Evolutionary conservation across 1,284 basidiomycete species (phyloP).

Genomic region (Waitea zeae): DNA sequence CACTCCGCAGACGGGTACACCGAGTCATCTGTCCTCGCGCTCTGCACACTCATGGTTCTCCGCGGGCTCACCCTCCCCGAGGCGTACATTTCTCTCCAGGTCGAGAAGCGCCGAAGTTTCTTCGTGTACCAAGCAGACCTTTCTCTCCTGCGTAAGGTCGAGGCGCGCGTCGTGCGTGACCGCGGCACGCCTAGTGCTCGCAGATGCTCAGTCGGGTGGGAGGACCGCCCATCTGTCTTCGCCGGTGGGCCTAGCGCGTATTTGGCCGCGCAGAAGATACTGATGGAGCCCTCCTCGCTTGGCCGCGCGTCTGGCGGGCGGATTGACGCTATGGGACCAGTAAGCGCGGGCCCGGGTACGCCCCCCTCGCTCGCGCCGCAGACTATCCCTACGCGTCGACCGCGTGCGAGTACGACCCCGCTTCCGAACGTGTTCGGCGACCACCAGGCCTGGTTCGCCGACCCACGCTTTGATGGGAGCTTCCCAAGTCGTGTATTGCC

Average conservation of each 20-base stretch:
- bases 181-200: slow-evolving; percentile 8
- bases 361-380: background rate
- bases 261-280: background rate
- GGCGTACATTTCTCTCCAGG: slow-evolving; percentile 78
- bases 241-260: too few relatives aligned
- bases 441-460: slow-evolving; percentile 84
- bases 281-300: background rate
- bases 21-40: slow-evolving; percentile 78
- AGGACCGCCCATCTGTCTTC: background rate
- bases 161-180: slow-evolving; percentile 37
- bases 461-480: slow-evolving; percentile 83
- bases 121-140: slow-evolving; percentile 85
- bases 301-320: background rate
- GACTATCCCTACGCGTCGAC: slow-evolving; percentile 19
- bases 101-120: slow-evolving; percentile 57
- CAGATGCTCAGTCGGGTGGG: background rate
- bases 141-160: slow-evolving; percentile 58
- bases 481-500: slow-evolving; percentile 90
- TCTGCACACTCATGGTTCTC: slow-evolving; percentile 79
- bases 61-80: slow-evolving; percentile 60
- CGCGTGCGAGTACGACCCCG: slow-evolving; percentile 52
- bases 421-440: slow-evolving; percentile 44
- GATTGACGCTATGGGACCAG: background rate
- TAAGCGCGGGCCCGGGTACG: too few relatives aligned
- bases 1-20: slow-evolving; percentile 79